Base-by-base conservation (phyloP, 306 rosid species). In the Styphnolobium japonicum region DNA sequence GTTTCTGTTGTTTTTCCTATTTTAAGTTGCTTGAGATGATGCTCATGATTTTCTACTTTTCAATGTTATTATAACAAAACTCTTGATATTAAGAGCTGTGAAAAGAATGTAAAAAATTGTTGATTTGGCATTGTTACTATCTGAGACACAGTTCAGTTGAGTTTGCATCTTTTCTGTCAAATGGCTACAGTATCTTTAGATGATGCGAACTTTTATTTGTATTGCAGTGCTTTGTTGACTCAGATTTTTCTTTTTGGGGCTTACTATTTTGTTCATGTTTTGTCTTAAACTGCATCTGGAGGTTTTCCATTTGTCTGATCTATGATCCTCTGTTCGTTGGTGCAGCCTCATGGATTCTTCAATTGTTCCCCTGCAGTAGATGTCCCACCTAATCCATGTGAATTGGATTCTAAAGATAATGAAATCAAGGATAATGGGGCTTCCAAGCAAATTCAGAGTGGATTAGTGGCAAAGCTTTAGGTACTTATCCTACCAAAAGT, bases 271-370 rank as follows among this genome's bases (percentile, higher is more conserved):
- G 25, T 34, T 33, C 25, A 16, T 10, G 73, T 42, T 31, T 25
- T 57, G 62, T 29, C 31, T 42, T 42, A 43, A 43, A 23, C 22
- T 46, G 39, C 10, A n/a, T 34, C 33, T 55, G 64, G 49, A 34
- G 21, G 6, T 15, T 37, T 21, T 36, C 4, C n/a, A n/a, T 23
- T 25, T 29, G 61, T 60, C 19, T 65, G 40, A 69, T 18, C 10
- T 18, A 0, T 14, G 58, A 21, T 63, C 5, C 4, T 25, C 29
- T 36, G 31, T 43, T 63, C 72, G 67, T 67, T 83, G 31, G 18
- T 86, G 91, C 91, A 93, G 97, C 94, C 97, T 78, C 91, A 89
- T 48, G 97, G 97, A 27, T 93, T 93, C 91, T 90, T 90, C 91
- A 89, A 93, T 63, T 86, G 92, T 66, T 93, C 91, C 22, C 90